Evolutionary conservation across 352 stramenopile species (phyloP).

Genomic region (Thalassiosira ordinaria): DNA sequence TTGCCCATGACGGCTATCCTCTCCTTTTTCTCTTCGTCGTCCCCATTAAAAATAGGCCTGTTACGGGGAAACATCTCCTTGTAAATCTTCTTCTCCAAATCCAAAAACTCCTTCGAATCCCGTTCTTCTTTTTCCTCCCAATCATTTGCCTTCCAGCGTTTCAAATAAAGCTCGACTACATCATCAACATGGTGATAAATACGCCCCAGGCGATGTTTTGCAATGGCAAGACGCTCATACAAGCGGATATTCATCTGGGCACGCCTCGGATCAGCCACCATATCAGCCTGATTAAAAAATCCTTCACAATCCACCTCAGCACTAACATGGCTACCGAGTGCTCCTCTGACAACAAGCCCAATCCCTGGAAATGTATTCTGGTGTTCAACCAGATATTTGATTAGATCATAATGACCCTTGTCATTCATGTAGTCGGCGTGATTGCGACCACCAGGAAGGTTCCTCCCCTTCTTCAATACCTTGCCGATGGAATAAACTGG

Average conservation of each 20-base stretch:
- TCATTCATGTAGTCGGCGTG: slow-evolving; percentile 14
- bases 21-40: too few species aligned
- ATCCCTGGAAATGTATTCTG: not conserved
- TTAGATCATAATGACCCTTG: slow-evolving; percentile 30
- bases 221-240: slow-evolving; percentile 20
- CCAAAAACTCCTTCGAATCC: too few species aligned
- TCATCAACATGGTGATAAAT: too few species aligned
- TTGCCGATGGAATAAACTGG: not conserved
- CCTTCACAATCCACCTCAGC: slow-evolving; percentile 37
- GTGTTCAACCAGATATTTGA: slow-evolving; percentile 20
- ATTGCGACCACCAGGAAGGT: slow-evolving; percentile 3
- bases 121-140: too few species aligned
- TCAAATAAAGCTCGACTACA: too few species aligned
- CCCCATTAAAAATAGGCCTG: too few species aligned
- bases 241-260: not conserved
- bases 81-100: too few species aligned
- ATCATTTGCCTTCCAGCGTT: too few species aligned
- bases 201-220: slow-evolving; percentile 18
- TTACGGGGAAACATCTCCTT: too few species aligned
- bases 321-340: slow-evolving; percentile 14
- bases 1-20: too few species aligned
- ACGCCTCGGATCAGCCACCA: slow-evolving; percentile 1
- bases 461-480: not conserved
- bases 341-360: slow-evolving; percentile 4
- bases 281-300: slow-evolving; percentile 31